These are phyloP conservation scores for Ceratocystis eucalypticola DNA, from an alignment of 2,329 filamentous ascomycete species.

Conservation along the genomic window DNA sequence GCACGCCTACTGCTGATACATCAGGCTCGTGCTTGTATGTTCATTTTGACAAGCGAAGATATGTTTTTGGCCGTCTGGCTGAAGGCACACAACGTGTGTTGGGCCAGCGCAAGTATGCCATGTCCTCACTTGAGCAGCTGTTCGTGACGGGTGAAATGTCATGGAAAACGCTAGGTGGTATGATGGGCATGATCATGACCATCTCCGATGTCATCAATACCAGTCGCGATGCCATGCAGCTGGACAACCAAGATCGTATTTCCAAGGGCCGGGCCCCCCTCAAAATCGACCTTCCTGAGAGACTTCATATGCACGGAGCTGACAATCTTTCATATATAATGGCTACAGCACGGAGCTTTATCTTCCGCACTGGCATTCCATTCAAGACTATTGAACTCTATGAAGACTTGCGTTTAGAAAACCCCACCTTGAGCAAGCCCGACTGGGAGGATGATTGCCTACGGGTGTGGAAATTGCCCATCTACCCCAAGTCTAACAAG, in stretches of 20 bases:
- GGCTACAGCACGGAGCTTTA: constrained; percentile 70
- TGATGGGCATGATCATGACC: constrained; percentile 75
- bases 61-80: constrained; percentile 67
- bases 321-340: constrained; percentile 68
- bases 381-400: constrained; percentile 57
- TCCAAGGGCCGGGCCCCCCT: constrained; percentile 28
- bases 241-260: constrained; percentile 31
- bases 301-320: constrained; percentile 60
- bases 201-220: constrained; percentile 53
- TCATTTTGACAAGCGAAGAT: constrained; percentile 68
- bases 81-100: constrained; percentile 77
- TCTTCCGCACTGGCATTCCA: constrained; percentile 72
- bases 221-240: constrained; percentile 30
- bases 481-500: constrained; percentile 29
- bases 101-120: constrained; percentile 49
- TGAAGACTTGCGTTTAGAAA: constrained; percentile 28
- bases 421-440: constrained; percentile 33
- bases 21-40: constrained; percentile 64
- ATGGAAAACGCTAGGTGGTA: constrained; percentile 66
- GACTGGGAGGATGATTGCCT: constrained; percentile 66
- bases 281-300: constrained; percentile 22
- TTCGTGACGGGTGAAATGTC: constrained; percentile 68
- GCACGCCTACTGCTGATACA: constrained; percentile 77
- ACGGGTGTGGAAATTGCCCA: constrained; percentile 70
- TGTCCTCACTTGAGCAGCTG: constrained; percentile 57